phyloP scores from a whole-genome alignment of 495 filamentous ascomycete species.

The Lineolata rhizophorae region DNA sequence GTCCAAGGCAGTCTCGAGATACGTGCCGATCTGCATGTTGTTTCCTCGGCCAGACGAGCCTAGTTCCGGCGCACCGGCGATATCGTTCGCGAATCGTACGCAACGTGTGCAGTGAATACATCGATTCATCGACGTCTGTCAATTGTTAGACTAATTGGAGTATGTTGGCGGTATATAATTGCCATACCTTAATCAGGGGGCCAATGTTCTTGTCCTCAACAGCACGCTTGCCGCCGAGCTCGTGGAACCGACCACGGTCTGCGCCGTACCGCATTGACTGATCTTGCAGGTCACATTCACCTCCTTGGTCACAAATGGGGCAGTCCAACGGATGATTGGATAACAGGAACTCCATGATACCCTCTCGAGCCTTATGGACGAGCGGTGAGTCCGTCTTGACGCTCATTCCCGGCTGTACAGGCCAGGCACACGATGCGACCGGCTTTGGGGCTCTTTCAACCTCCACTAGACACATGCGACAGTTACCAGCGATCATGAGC shows the following conservation, averaged over 20 bases:
- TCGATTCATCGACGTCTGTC: constrained; percentile 92
- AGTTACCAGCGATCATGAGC: constrained; percentile 96
- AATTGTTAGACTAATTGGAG: constrained; percentile 3
- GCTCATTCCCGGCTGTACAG: constrained; percentile 94
- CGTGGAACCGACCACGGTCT: constrained; percentile 90
- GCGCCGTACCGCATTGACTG: constrained; percentile 97
- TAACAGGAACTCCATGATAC: constrained; percentile 95
- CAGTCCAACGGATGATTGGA: constrained; percentile 96
- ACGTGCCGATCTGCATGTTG: constrained; percentile 93
- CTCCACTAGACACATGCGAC: constrained; percentile 97
- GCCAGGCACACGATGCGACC: constrained; percentile 96
- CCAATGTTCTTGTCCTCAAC: constrained; percentile 99
- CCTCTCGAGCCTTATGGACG: constrained; percentile 90
- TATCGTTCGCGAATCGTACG: constrained; percentile 91
- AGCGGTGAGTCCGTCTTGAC: constrained; percentile 94
- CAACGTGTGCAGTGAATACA: constrained; percentile 98
- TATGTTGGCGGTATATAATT: background rate
- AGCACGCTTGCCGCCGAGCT: constrained; percentile 80
- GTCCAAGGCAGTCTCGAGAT: constrained; percentile 76
- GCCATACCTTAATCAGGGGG: constrained; percentile 58
- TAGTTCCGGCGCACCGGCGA: constrained; percentile 86
- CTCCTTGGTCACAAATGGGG: constrained; percentile 92
- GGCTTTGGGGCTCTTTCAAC: constrained; percentile 90
- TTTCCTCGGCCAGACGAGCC: constrained; percentile 89
- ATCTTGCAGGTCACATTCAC: constrained; percentile 96